These are phyloP conservation scores for Toxicodendron radicans DNA, from an alignment of 345 rosid genomes.

Conservation along the genomic window DNA sequence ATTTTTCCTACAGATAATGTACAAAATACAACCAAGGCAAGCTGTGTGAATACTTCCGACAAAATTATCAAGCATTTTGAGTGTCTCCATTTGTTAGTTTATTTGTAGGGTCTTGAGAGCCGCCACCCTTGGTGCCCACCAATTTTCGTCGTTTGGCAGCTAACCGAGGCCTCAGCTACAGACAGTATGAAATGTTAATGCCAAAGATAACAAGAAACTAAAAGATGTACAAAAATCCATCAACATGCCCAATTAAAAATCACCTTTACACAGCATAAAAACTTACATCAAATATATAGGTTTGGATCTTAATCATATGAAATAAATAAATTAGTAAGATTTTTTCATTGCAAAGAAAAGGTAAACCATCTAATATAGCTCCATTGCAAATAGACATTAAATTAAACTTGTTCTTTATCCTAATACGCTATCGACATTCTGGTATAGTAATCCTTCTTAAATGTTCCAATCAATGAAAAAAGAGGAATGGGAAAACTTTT, in stretches of 20 bases:
- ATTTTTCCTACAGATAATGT: not conserved
- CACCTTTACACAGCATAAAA: not conserved
- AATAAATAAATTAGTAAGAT: no score
- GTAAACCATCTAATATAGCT: not conserved
- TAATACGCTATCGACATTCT: not conserved
- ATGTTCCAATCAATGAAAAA: no score
- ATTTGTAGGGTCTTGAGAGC: not conserved
- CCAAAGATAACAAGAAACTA: not conserved
- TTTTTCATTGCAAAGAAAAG: not conserved
- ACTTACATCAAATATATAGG: no score
- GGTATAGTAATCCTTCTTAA: no score
- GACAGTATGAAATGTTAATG: constrained; percentile 17
- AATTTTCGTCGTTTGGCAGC: constrained; percentile 41
- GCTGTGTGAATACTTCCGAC: not conserved
- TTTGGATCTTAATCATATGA: no score
- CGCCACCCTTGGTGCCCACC: constrained; percentile 5
- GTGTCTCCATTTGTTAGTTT: not conserved
- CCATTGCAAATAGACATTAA: no score
- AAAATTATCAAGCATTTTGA: not conserved
- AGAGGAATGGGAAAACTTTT: no score
- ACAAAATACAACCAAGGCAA: constrained; percentile 2
- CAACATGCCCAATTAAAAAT: not conserved
- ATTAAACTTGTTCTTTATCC: not conserved
- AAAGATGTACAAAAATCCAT: not conserved
- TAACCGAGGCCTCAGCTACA: constrained; percentile 63